phyloP scores from a whole-genome alignment of 495 filamentous ascomycete species.

The Haplographium delicatum region DNA sequence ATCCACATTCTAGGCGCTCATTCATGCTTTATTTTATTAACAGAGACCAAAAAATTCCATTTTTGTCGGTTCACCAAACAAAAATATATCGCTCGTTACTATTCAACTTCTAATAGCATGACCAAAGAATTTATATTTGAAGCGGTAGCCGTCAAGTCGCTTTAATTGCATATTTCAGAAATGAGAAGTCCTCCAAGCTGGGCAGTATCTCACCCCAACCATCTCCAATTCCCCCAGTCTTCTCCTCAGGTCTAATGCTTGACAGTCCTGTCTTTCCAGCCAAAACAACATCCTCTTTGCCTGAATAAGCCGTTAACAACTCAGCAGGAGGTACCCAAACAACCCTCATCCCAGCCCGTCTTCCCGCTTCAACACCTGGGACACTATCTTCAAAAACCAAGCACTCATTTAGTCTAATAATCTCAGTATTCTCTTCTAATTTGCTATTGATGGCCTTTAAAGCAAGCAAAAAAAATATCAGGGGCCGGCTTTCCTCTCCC shows the following conservation, averaged over 20 bases:
- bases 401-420: constrained; percentile 32
- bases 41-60: too few relatives aligned
- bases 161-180: too few relatives aligned
- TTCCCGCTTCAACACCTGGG: constrained; percentile 38
- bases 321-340: constrained; percentile 37
- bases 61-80: too few relatives aligned
- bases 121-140: too few relatives aligned
- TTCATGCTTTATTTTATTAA: too few relatives aligned
- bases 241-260: constrained; percentile 23
- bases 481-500: constrained; percentile 33
- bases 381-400: constrained; percentile 42
- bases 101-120: too few relatives aligned
- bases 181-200: constrained; percentile 31
- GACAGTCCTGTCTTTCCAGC: constrained; percentile 27
- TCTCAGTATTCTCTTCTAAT: constrained; percentile 11
- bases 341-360: constrained; percentile 40
- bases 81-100: too few relatives aligned
- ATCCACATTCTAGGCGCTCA: too few relatives aligned
- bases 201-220: constrained; percentile 34
- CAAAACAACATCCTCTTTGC: constrained; percentile 29
- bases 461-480: constrained; percentile 36
- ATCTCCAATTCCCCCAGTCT: constrained; percentile 30
- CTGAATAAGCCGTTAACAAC: constrained; percentile 27
- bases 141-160: too few relatives aligned
- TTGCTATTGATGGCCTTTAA: constrained; percentile 30